Evolutionary conservation across 768 basidiomycete genomes (phyloP).

Genomic region (Fomitopsis serialis): DNA sequence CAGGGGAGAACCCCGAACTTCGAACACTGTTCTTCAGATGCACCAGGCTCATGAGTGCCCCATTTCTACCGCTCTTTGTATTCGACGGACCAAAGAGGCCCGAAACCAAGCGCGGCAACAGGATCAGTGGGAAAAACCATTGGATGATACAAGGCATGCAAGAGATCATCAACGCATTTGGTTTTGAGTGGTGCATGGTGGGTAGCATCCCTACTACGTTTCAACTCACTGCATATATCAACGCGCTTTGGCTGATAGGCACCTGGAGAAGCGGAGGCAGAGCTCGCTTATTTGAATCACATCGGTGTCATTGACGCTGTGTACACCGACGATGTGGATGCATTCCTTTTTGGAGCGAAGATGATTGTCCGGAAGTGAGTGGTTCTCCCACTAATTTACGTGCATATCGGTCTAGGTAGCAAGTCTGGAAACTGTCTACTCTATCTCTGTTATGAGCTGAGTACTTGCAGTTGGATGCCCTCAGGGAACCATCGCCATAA

Average conservation of each 20-base stretch:
- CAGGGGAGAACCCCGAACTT: constrained; percentile 85
- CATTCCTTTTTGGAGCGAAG: constrained; percentile 81
- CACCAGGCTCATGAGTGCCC: constrained; percentile 67
- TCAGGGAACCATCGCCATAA: no score
- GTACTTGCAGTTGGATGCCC: no score
- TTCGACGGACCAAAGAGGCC: constrained; percentile 90
- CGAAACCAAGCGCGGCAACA: constrained; percentile 75
- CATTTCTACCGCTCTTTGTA: constrained; percentile 85
- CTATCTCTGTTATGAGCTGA: no score
- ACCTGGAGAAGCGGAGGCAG: constrained; percentile 93
- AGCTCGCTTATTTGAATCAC: constrained; percentile 80
- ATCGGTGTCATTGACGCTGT: constrained; percentile 84
- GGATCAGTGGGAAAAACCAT: constrained; percentile 53
- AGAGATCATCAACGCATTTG: constrained; percentile 71
- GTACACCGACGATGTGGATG: constrained; percentile 91
- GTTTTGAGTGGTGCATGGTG: constrained; percentile 72
- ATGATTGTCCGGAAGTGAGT: constrained; percentile 80
- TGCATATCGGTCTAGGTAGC: background rate
- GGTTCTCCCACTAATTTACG: background rate
- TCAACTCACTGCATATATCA: constrained; percentile 25
- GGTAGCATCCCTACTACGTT: constrained; percentile 21
- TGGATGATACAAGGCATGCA: constrained; percentile 75
- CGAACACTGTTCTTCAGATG: constrained; percentile 85
- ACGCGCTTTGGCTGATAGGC: constrained; percentile 58
- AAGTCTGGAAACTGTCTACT: no score